Base-by-base conservation (phyloP, 768 basidiomycete genomes). In the Mycena crocata region DNA sequence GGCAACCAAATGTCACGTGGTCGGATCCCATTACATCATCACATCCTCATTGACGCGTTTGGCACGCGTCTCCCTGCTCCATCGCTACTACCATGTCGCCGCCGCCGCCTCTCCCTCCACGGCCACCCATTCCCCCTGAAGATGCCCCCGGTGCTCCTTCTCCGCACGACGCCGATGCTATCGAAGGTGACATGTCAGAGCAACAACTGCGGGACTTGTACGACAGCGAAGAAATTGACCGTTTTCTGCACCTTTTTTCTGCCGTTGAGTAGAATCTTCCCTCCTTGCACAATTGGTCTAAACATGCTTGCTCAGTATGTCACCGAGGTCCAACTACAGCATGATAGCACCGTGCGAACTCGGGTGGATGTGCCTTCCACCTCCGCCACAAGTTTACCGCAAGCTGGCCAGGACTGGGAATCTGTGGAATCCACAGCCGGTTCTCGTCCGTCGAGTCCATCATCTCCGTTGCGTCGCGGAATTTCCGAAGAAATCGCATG, bases 191-290 rank as follows among this genome's bases (percentile, higher is more conserved):
- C 5, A 72, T 88, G 30, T 82, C 84, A 10, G 88, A 90, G 71
- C 74, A 77, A 28, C 80, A 90, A 69, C 79, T 91, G 23, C 80
- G 90, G 42, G 83, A 86, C 42, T 70, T 88, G 30, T 67, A 67
- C 31, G 66, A 67, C 17, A 42, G 40, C n/a, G 66, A 67, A 40
- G 61, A 67, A 40, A 62, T 67, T 28, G 66, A 67, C 49, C 60
- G 66, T 32, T 91, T 89, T 72, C 76, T 91, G 31, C 73, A 78
- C 46, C 72, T 90, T n/a, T 92, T 92, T 75, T 86, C 88, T 44
- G 80, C 83, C 37, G 90, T 90, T 72, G 74, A 49, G n/a, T 62
- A 51, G 46, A 31, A 28, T 51, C 39, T 61, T 45, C 31, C 35
- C 39, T 51, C 24, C 39, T n/a, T 55, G 10, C n/a, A 42, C 34